phyloP scores from a whole-genome alignment of 2,329 filamentous ascomycete species.

The Periglandula ipomoeae region DNA sequence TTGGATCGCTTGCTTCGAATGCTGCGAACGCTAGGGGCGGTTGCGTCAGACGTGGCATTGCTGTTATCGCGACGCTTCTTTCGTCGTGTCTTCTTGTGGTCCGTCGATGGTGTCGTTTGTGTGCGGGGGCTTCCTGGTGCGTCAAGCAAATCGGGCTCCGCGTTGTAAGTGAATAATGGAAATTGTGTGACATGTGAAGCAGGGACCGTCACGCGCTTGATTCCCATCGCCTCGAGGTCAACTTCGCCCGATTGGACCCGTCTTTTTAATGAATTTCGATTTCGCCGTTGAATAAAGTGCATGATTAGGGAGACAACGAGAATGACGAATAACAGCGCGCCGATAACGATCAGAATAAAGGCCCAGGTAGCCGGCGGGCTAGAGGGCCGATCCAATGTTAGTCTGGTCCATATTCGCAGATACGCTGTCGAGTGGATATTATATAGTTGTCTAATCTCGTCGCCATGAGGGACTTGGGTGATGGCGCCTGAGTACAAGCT shows the following conservation, averaged over 20 bases:
- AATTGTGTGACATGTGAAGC: constrained; percentile 60
- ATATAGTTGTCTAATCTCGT: constrained; percentile 46
- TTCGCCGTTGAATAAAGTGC: constrained; percentile 66
- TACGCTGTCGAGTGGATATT: constrained; percentile 48
- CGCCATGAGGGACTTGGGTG: constrained; percentile 48
- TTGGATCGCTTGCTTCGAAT: constrained; percentile 30
- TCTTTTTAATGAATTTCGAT: constrained; percentile 57
- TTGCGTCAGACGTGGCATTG: constrained; percentile 18
- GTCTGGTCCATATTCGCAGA: constrained; percentile 49
- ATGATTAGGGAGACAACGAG: constrained; percentile 59
- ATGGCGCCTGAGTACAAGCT: constrained; percentile 71
- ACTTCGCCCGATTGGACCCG: constrained; percentile 72
- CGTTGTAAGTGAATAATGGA: constrained; percentile 69
- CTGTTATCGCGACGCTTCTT: constrained; percentile 21
- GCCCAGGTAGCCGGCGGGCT: constrained; percentile 70
- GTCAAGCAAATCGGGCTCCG: constrained; percentile 37
- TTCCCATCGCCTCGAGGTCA: constrained; percentile 76
- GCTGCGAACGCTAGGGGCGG: constrained; percentile 15
- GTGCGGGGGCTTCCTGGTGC: constrained; percentile 19
- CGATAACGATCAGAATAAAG: constrained; percentile 63
- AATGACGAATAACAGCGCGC: constrained; percentile 60
- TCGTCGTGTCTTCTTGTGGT: constrained; percentile 20
- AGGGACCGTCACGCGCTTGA: constrained; percentile 74
- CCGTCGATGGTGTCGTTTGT: constrained; percentile 18
- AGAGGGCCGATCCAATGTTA: constrained; percentile 36